Evolutionary conservation across 176 grass and related monocot genomes (phyloP).

Genomic region (Oryza meridionalis): DNA sequence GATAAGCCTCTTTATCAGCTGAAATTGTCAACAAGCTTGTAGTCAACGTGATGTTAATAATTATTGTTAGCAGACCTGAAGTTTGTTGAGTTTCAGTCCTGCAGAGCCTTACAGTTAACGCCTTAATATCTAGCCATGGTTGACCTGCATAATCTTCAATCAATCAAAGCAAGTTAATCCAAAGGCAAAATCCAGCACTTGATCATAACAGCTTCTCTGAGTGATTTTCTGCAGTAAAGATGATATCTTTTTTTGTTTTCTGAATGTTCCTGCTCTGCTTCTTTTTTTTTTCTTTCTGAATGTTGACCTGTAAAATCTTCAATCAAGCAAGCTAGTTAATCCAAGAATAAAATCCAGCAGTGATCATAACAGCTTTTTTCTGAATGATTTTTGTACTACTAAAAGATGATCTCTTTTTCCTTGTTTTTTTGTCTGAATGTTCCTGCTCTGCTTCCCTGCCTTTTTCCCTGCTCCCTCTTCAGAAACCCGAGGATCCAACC

Average conservation of each 20-base stretch:
- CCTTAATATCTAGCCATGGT: neutral
- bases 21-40: neutral
- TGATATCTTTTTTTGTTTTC: too few species aligned
- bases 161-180: too few species aligned
- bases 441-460: neutral
- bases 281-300: too few species aligned
- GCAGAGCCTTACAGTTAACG: neutral
- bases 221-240: too few species aligned
- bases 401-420: neutral
- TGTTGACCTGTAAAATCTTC: too few species aligned
- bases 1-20: neutral
- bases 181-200: too few species aligned
- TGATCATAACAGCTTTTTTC: too few species aligned
- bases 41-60: neutral
- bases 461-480: neutral
- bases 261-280: too few species aligned
- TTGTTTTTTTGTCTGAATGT: neutral
- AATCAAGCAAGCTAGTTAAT: neutral
- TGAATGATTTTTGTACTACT: neutral
- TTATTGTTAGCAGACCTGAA: neutral
- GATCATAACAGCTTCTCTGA: too few species aligned
- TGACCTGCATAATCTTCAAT: neutral
- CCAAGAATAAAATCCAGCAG: neutral
- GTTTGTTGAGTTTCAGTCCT: neutral
- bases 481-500: constrained; percentile 29